Conservation (phyloP, 257 asterid genomes). For the Solanum sejunctum region DNA sequence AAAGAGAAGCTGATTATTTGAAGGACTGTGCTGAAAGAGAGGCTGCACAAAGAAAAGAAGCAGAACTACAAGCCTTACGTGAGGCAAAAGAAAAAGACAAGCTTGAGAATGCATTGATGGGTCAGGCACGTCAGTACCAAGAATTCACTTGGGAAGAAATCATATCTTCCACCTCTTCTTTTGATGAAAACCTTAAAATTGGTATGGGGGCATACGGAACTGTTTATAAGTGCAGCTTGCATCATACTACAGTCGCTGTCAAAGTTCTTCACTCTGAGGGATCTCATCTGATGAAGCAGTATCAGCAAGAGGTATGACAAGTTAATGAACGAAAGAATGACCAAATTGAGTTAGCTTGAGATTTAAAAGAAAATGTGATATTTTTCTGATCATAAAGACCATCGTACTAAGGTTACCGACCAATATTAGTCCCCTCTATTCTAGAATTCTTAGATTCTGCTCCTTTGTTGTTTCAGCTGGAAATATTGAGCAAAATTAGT, state of each 20-base stretch:
- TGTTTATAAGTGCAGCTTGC: slow-evolving; percentile 74
- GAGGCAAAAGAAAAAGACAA: slow-evolving; percentile 53
- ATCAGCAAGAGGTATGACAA: slow-evolving; percentile 72
- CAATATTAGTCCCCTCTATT: background rate
- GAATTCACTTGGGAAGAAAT: slow-evolving; percentile 84
- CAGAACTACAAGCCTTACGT: slow-evolving; percentile 36
- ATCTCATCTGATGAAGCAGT: slow-evolving; percentile 43
- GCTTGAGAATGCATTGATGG: slow-evolving; percentile 52
- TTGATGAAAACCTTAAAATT: slow-evolving; percentile 53
- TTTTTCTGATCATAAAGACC: background rate
- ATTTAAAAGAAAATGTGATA: background rate
- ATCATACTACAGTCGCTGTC: slow-evolving; percentile 75
- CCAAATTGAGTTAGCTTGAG: background rate
- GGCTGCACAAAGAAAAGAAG: slow-evolving; percentile 57
- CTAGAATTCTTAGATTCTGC: background rate
- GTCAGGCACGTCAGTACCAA: slow-evolving; percentile 38
- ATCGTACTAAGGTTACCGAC: background rate
- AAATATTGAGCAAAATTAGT: slow-evolving; percentile 61
- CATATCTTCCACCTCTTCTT: slow-evolving; percentile 49
- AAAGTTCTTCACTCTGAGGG: slow-evolving; percentile 65
- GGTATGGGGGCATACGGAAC: slow-evolving; percentile 89
- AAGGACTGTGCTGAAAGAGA: slow-evolving; percentile 60
- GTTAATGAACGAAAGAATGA: background rate
- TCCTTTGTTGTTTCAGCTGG: slow-evolving; percentile 36
- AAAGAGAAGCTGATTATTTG: slow-evolving; percentile 52